Evolutionary conservation across 179 eudicot species (phyloP).

Genomic region (Silene coronaria): DNA sequence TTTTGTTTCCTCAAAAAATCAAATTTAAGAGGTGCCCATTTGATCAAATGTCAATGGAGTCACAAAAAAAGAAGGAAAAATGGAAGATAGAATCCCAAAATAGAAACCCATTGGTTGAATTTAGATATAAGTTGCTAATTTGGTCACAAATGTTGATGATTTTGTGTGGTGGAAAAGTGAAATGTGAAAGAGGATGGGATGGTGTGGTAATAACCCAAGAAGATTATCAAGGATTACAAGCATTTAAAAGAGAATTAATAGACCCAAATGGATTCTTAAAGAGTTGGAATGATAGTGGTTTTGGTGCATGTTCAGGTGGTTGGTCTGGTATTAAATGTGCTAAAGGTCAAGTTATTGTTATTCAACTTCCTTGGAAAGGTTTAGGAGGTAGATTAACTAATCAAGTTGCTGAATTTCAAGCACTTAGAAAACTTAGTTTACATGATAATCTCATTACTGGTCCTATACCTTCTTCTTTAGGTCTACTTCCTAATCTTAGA

Average conservation of each 20-base stretch:
- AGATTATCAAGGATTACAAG: conserved; percentile 63
- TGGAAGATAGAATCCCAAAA: conserved; percentile 28
- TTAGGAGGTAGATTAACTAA: conserved; percentile 36
- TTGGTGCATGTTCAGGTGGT: conserved; percentile 49
- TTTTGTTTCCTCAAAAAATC: neutral
- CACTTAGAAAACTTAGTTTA: conserved; percentile 56
- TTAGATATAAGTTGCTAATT: conserved; percentile 13
- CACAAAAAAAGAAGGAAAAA: conserved; percentile 31
- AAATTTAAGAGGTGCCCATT: neutral
- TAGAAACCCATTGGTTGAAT: conserved; percentile 10
- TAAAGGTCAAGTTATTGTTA: conserved; percentile 44
- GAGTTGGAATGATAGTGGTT: conserved; percentile 42
- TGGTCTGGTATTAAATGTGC: conserved; percentile 50
- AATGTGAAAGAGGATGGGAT: conserved; percentile 38
- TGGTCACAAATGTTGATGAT: conserved; percentile 13
- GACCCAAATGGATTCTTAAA: conserved; percentile 42
- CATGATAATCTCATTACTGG: conserved; percentile 72
- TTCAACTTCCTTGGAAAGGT: conserved; percentile 47
- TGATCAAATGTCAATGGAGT: conserved; percentile 14
- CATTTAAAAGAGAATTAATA: conserved; percentile 35
- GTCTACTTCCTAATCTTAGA: conserved; percentile 67
- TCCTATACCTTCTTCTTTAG: conserved; percentile 58
- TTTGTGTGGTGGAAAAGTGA: conserved; percentile 19
- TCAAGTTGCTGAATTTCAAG: conserved; percentile 39
- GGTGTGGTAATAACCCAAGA: conserved; percentile 48